Base-by-base conservation (phyloP, 768 basidiomycete species). In the Rubroboletus pulcherrimus region DNA sequence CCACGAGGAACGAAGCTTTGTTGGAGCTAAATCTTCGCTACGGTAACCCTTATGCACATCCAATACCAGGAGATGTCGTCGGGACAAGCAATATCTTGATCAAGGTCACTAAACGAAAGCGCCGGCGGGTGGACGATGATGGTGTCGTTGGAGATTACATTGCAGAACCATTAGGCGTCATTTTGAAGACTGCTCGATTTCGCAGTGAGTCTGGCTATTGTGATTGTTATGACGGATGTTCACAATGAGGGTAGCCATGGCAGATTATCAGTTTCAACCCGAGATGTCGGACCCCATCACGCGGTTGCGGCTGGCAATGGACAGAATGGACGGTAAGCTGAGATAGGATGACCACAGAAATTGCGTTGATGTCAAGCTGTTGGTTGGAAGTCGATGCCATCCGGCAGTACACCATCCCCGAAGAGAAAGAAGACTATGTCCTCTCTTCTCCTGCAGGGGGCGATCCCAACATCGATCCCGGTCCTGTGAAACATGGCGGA, bases 211-310 rank as follows among this genome's bases (percentile, higher is more conserved):
- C 51, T 24, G 21, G 47, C 39, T 35, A n/a, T 42, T 52, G 21
- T 6, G 7, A 12, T 24, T 21, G 8, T 41, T 7, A n/a, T 33
- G 37, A n/a, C 10, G 11, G 15, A n/a, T 34, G 7, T 49, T 55
- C 44, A 64, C 47, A 33, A 30, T n/a, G 21, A 51, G 34, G 52
- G 33, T 54, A 98, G 96, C 86, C 54, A 93, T 98, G 90, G 91
- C 86, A 38, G 96, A 98, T 70, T 97, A 85, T 68, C 94, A 97
- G 71, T 97, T 85, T 71, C 81, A 86, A 57, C 92, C 92, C 1
- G 78, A 88, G 54, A 73, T 78, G 67, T 70, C 82, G 14, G 93
- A 96, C 64, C 85, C 87, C 3, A 73, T 92, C 4, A 71, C 85
- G 2, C 75, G 83, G 54, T 72, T 98, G 51, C 84, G 91, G 5